Base-by-base conservation (phyloP, 371 early-diverging fungal species). In the Mucor sp. region DNA sequence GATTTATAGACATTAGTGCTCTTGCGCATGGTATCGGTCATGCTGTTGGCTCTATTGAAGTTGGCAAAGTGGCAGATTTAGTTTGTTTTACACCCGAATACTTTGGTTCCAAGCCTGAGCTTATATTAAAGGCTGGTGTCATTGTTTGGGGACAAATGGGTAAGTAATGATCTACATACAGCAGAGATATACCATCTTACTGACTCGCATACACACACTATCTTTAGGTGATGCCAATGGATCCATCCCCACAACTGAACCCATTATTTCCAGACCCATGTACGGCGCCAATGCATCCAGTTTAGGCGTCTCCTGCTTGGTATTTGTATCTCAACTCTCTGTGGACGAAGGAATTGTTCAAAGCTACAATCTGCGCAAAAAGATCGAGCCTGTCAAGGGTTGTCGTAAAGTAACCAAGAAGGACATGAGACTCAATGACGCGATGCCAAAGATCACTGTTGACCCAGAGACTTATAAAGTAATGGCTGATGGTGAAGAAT, bases 401-500 rank as follows among this genome's bases (percentile, higher is more conserved):
- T 95, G 95, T 74, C 81, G 96, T 15, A 74, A 60, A 12, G 87
- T 96, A 28, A 80, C 86, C 17, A 96, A 96, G 69, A 82, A 76
- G 17, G 93, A 93, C 58, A 93, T 97, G 91, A 90, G 91, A 70
- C 82, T 92, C 60, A 97, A 97, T 72, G 85, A 87, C 63, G 67
- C 81, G 1, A 78, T 89, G 73, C 97, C 97, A 1, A 82, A 84
- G 4, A 89, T 96, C 7, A 72, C 82, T 0, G 94, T 96, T 1
- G 95, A 97, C 66, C 95, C 97, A 0, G 97, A 96, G 71, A 95
- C 94, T 1, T 96, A 95, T 71, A 86, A 85, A 33, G 96, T 96
- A 12, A 83, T 71, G 17, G 92, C 93, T 1, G 93, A 96, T 71
- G 96, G 95, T n/a, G 76, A 83, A 62, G 71, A 79, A 5, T 86